Evolutionary conservation across 2,329 filamentous ascomycete species (phyloP).

Genomic region (Incumbomyces lentus): DNA sequence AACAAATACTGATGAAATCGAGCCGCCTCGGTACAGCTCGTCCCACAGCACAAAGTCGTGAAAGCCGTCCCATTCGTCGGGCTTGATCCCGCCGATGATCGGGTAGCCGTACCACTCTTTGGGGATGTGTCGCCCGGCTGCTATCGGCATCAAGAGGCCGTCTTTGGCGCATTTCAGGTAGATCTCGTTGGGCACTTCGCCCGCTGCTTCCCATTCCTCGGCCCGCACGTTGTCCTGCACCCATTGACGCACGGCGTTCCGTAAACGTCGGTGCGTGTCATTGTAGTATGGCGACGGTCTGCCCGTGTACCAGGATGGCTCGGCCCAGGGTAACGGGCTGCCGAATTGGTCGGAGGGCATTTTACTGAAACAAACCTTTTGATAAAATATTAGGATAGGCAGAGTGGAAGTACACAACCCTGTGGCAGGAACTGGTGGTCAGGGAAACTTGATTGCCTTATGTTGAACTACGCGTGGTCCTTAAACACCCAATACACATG

Average conservation of each 20-base stretch:
- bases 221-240: conserved; percentile 50
- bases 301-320: conserved; percentile 38
- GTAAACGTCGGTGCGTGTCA: conserved; percentile 48
- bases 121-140: conserved; percentile 2
- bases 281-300: conserved; percentile 49
- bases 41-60: conserved; percentile 30
- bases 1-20: conserved; percentile 2
- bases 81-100: conserved; percentile 22
- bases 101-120: conserved; percentile 12
- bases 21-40: conserved; percentile 28
- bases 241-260: conserved; percentile 47
- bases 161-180: conserved; percentile 6
- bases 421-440: no score
- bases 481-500: no score
- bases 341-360: not conserved
- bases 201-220: conserved; percentile 54
- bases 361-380: no score
- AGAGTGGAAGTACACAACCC: no score
- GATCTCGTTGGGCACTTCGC: conserved; percentile 35
- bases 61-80: conserved; percentile 29
- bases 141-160: conserved; percentile 5
- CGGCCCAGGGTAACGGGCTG: conserved; percentile 26
- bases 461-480: no score
- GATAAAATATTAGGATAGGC: no score
- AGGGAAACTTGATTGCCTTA: no score